These are phyloP conservation scores for Adansonia digitata DNA, from an alignment of 345 rosid species.

Conservation along the genomic window DNA sequence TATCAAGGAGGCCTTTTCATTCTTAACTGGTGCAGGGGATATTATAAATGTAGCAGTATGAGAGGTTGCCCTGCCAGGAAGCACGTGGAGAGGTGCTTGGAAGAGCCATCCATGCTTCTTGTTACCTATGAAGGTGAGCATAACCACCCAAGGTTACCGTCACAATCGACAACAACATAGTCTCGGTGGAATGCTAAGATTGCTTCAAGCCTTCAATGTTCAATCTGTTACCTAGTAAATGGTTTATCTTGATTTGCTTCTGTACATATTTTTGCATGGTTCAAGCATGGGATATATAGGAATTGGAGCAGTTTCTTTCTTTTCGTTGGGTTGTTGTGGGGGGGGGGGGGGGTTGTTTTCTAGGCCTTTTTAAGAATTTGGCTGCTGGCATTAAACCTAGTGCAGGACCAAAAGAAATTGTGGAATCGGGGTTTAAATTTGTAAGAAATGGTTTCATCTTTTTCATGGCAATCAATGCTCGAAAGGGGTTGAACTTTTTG, in stretches of 20 bases:
- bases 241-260: constrained; percentile 32
- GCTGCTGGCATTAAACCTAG: constrained; percentile 10
- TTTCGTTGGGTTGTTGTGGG: background rate
- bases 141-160: constrained; percentile 61
- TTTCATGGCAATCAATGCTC: constrained; percentile 19
- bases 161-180: constrained; percentile 61
- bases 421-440: constrained; percentile 30
- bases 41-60: constrained; percentile 96
- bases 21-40: constrained; percentile 55
- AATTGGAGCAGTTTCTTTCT: constrained; percentile 22
- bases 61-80: constrained; percentile 99
- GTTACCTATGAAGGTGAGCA: constrained; percentile 97
- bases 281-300: constrained; percentile 27
- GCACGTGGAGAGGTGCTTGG: constrained; percentile 93
- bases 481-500: constrained; percentile 14
- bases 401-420: constrained; percentile 20
- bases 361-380: constrained; percentile 10
- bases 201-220: constrained; percentile 21
- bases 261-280: constrained; percentile 56
- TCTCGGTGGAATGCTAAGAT: constrained; percentile 2
- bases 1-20: background rate
- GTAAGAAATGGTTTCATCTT: constrained; percentile 27
- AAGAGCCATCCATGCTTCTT: constrained; percentile 81
- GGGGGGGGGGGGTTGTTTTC: constrained; percentile 12
- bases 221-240: background rate